Percentiles rank a stretch among this genome's conserved stretches.
Evolutionary conservation across 2,329 filamentous ascomycete genomes (phyloP).

Genomic region (Stachybotrys elegans): DNA sequence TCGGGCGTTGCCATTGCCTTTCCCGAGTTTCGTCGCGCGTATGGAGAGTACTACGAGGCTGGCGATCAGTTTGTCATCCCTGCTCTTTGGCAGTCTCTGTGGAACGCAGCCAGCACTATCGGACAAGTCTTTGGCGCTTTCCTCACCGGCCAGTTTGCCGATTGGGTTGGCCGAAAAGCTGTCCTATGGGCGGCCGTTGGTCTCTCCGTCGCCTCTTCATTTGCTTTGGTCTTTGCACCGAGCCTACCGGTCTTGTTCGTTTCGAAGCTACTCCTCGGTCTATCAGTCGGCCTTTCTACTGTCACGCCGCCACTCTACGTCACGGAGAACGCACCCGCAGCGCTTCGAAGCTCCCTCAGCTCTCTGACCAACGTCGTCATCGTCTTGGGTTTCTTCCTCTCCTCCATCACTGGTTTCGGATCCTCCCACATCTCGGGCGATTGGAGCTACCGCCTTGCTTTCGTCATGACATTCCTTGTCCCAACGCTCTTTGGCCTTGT

Average conservation of each 20-base stretch:
- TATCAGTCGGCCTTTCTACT: conserved; percentile 20
- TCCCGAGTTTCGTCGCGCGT: conserved; percentile 25
- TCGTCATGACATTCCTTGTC: conserved; percentile 22
- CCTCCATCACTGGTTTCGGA: conserved; percentile 20
- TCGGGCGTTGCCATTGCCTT: conserved; percentile 29
- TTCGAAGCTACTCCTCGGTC: conserved; percentile 19
- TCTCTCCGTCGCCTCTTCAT: conserved; percentile 18
- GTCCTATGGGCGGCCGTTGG: conserved; percentile 18
- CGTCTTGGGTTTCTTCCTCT: conserved; percentile 22
- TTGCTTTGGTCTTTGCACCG: conserved; percentile 20
- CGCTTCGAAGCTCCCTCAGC: conserved; percentile 19
- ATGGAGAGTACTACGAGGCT: conserved; percentile 24
- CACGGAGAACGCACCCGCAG: conserved; percentile 22
- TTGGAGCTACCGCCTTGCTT: conserved; percentile 21
- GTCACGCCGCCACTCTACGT: conserved; percentile 21
- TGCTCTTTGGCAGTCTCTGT: conserved; percentile 30
- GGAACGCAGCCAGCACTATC: conserved; percentile 30
- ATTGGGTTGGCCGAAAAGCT: conserved; percentile 14
- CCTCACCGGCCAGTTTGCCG: conserved; percentile 19
- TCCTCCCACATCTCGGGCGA: conserved; percentile 19
- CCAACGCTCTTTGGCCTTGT: conserved; percentile 17
- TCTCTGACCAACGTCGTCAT: conserved; percentile 24
- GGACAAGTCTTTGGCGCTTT: conserved; percentile 22
- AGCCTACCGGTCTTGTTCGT: conserved; percentile 20
- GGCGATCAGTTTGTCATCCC: conserved; percentile 26